These are phyloP conservation scores for Chlorella variabilis DNA, from an alignment of 163 green algal species.

Conservation along the genomic window DNA sequence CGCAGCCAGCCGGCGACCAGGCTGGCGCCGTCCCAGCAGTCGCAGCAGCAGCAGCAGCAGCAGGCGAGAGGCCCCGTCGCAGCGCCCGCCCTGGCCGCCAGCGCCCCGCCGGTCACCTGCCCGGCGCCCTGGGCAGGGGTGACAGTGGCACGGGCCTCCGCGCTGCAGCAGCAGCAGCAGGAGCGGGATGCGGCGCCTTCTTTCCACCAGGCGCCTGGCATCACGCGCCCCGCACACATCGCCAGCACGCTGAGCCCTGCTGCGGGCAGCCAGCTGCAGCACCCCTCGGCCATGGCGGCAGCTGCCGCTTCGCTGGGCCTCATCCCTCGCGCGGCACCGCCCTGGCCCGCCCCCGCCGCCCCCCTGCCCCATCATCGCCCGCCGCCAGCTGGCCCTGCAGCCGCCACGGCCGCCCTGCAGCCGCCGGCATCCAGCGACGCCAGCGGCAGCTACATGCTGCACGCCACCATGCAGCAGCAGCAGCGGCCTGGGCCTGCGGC, in stretches of 20 bases:
- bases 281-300: background rate
- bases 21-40: background rate
- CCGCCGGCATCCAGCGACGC: background rate
- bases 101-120: background rate
- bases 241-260: background rate
- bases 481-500: no score
- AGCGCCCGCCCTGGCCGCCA: background rate
- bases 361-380: background rate
- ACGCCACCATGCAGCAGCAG: background rate
- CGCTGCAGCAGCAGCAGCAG: slow-evolving; percentile 7
- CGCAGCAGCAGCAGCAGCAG: background rate
- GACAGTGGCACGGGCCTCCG: background rate
- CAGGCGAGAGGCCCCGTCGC: background rate
- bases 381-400: background rate
- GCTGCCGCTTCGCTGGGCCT: background rate
- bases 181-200: background rate
- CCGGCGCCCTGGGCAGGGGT: slow-evolving; percentile 14
- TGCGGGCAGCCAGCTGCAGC: background rate
- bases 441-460: background rate
- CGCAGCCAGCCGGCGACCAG: background rate
- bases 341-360: background rate
- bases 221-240: slow-evolving; percentile 14
- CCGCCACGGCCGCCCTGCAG: background rate
- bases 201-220: background rate
- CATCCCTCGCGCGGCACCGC: background rate